phyloP scores from a whole-genome alignment of 2,329 filamentous ascomycete species.

The Stagonosporopsis chrysanthemi region DNA sequence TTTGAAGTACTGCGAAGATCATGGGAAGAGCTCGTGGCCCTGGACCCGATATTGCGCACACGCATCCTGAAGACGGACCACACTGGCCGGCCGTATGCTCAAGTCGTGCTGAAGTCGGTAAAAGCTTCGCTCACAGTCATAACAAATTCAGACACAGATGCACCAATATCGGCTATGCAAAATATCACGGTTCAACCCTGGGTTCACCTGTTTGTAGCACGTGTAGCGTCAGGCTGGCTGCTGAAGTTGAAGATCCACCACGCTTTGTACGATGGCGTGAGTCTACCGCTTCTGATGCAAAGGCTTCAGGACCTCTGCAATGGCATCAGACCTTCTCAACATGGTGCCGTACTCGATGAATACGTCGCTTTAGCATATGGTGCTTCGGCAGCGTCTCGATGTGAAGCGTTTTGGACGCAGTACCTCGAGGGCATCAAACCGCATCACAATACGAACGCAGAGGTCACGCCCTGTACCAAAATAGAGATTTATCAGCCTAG shows the following conservation, averaged over 20 bases:
- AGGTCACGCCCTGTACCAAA: constrained; percentile 37
- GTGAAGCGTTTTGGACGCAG: constrained; percentile 59
- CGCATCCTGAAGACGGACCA: constrained; percentile 64
- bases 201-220: constrained; percentile 48
- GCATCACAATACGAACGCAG: constrained; percentile 27
- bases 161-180: background rate
- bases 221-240: constrained; percentile 41
- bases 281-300: constrained; percentile 69
- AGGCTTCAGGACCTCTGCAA: constrained; percentile 58
- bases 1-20: constrained; percentile 59
- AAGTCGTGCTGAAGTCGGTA: constrained; percentile 63
- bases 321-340: constrained; percentile 17
- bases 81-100: constrained; percentile 63
- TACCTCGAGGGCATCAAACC: constrained; percentile 50
- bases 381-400: constrained; percentile 21
- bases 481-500: constrained; percentile 59
- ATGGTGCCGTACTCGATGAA: constrained; percentile 48
- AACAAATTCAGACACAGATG: constrained; percentile 26
- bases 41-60: constrained; percentile 73
- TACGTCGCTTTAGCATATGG: constrained; percentile 46
- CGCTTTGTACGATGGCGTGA: constrained; percentile 86
- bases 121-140: constrained; percentile 43
- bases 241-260: constrained; percentile 73
- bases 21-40: constrained; percentile 66
- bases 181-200: constrained; percentile 37